Conservation (phyloP, 2,329 filamentous ascomycete genomes). For the Phialophora macrospora region DNA sequence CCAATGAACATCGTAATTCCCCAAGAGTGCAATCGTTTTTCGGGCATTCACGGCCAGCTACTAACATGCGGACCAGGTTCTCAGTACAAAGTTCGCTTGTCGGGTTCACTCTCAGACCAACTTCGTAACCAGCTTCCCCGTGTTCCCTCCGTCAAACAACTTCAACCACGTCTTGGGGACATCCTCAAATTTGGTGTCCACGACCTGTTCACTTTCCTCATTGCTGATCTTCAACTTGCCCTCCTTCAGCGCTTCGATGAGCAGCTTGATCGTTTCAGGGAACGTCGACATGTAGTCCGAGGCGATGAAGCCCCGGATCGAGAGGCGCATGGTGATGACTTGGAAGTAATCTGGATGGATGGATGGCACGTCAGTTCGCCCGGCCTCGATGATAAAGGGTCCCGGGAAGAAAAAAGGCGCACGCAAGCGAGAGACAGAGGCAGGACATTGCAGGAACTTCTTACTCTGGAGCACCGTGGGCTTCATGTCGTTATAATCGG, state of each 20-base stretch:
- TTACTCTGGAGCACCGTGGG: slow-evolving; percentile 35
- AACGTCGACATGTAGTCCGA: slow-evolving; percentile 65
- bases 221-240: slow-evolving; percentile 66
- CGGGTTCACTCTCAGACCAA: slow-evolving; percentile 6
- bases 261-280: slow-evolving; percentile 64
- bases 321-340: slow-evolving; percentile 52
- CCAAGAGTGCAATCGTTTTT: background rate
- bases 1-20: background rate
- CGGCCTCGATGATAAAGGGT: background rate
- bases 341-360: slow-evolving; percentile 50
- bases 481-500: slow-evolving; percentile 37
- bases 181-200: slow-evolving; percentile 50
- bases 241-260: slow-evolving; percentile 71
- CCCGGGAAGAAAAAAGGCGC: background rate
- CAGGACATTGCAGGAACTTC: background rate
- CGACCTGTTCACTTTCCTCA: slow-evolving; percentile 58
- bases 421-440: background rate
- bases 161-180: slow-evolving; percentile 59
- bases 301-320: slow-evolving; percentile 37
- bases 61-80: background rate
- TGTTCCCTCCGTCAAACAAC: slow-evolving; percentile 73
- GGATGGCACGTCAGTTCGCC: background rate
- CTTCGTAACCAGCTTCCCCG: slow-evolving; percentile 58
- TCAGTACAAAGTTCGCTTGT: background rate
- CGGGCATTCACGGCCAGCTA: too few species aligned